Conservation (phyloP, 768 basidiomycete species). For the Kwoniella sp. region DNA sequence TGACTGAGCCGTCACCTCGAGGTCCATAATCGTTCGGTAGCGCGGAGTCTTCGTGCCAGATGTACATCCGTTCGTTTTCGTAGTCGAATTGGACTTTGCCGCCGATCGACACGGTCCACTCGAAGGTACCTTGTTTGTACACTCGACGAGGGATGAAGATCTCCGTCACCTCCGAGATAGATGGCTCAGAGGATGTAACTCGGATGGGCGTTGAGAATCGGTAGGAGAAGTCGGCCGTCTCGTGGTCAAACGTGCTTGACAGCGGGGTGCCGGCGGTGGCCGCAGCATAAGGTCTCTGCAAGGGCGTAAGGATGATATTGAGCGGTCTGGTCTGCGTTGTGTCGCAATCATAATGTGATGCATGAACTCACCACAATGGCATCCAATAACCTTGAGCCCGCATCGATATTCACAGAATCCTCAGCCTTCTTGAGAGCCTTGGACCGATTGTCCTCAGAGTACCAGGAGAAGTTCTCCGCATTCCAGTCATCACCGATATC, state of each 20-base stretch:
- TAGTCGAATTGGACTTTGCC: slow-evolving; percentile 40
- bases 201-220: slow-evolving; percentile 29
- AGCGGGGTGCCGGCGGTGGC: slow-evolving; percentile 85
- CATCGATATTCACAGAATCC: slow-evolving; percentile 65
- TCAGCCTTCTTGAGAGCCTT: slow-evolving; percentile 22
- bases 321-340: no score
- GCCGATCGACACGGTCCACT: slow-evolving; percentile 31
- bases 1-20: slow-evolving; percentile 6
- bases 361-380: slow-evolving; percentile 64
- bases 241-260: slow-evolving; percentile 66
- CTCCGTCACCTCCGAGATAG: slow-evolving; percentile 36
- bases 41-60: slow-evolving; percentile 43
- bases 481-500: slow-evolving; percentile 81
- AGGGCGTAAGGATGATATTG: not conserved
- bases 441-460: slow-evolving; percentile 59
- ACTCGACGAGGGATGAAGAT: slow-evolving; percentile 41
- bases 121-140: slow-evolving; percentile 26
- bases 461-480: slow-evolving; percentile 97
- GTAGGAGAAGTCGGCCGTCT: slow-evolving; percentile 34
- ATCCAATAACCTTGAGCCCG: slow-evolving; percentile 75
- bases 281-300: slow-evolving; percentile 78
- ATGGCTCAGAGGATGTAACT: slow-evolving; percentile 3
- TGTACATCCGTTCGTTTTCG: slow-evolving; percentile 32
- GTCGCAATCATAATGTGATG: no score
- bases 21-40: not conserved